Evolutionary conservation across 2,329 filamentous ascomycete species (phyloP).

Genomic region (Seiridium cupressi): DNA sequence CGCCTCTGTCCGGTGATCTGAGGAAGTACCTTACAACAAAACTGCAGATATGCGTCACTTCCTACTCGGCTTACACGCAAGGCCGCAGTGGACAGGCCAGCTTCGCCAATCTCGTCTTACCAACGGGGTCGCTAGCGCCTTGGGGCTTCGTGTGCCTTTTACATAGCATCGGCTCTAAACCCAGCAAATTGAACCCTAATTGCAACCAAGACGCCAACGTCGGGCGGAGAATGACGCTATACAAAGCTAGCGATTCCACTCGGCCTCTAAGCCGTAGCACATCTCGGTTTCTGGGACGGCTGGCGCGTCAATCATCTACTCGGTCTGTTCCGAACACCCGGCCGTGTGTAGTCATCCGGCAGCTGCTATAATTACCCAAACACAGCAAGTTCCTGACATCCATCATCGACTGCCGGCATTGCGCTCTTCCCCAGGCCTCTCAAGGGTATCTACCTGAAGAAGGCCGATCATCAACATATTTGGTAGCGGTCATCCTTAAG

Average conservation of each 20-base stretch:
- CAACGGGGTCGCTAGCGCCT: background rate
- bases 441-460: constrained; percentile 4
- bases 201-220: background rate
- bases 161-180: background rate
- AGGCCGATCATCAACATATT: background rate
- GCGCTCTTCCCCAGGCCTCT: background rate
- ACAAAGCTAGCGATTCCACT: background rate
- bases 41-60: background rate
- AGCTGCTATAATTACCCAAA: background rate
- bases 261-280: background rate
- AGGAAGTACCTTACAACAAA: no score
- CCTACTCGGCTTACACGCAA: background rate
- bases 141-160: background rate
- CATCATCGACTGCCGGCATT: background rate
- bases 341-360: no score
- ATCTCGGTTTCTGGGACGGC: constrained; percentile 2
- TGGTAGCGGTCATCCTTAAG: background rate
- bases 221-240: constrained; percentile 3
- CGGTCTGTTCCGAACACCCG: background rate
- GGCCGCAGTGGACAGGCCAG: no score
- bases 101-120: background rate
- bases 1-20: no score
- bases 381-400: background rate
- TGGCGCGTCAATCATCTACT: constrained; percentile 1
- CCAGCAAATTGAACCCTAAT: background rate